Conservation (phyloP, 2,329 filamentous ascomycete species). For the Trichoderma polysporum region DNA sequence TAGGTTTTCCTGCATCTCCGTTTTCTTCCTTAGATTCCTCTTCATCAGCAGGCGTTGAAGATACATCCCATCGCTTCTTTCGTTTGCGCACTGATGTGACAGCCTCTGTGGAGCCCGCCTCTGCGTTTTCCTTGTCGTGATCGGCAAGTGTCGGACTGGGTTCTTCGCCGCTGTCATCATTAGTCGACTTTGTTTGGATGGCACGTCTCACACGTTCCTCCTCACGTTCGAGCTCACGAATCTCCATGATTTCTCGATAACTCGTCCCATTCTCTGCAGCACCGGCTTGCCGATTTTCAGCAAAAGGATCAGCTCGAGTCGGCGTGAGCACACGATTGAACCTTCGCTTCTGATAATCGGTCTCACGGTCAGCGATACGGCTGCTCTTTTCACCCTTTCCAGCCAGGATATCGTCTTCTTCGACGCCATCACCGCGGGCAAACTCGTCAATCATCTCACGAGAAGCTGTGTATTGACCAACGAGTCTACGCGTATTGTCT, state of each 20-base stretch:
- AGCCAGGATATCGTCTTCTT: slow-evolving; percentile 87
- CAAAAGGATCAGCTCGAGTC: slow-evolving; percentile 82
- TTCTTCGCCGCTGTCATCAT: slow-evolving; percentile 55
- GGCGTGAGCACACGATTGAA: slow-evolving; percentile 87
- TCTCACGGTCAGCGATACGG: slow-evolving; percentile 88
- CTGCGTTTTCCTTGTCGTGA: slow-evolving; percentile 70
- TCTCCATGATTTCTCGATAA: slow-evolving; percentile 88
- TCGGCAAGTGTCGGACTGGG: slow-evolving; percentile 75
- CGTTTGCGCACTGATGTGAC: slow-evolving; percentile 69
- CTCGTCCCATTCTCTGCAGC: slow-evolving; percentile 70
- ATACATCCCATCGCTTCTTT: slow-evolving; percentile 93
- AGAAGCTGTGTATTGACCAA: slow-evolving; percentile 95
- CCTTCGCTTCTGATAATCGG: slow-evolving; percentile 94
- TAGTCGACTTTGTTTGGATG: slow-evolving; percentile 71
- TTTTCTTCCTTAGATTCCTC: slow-evolving; percentile 51
- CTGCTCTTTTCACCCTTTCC: slow-evolving; percentile 82
- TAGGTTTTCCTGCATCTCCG: slow-evolving; percentile 59
- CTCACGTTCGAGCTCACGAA: slow-evolving; percentile 87
- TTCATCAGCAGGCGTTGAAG: slow-evolving; percentile 57
- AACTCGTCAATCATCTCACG: slow-evolving; percentile 93
- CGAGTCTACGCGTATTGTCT: slow-evolving; percentile 72
- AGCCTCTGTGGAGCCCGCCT: slow-evolving; percentile 66
- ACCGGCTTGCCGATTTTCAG: slow-evolving; percentile 68
- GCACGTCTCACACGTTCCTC: slow-evolving; percentile 81
- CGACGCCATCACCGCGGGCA: slow-evolving; percentile 77